A percentile compares a stretch with the other conserved stretches of the same genome.
Conservation (phyloP, 495 filamentous ascomycete species). For the Endocarpon pusillum region DNA sequence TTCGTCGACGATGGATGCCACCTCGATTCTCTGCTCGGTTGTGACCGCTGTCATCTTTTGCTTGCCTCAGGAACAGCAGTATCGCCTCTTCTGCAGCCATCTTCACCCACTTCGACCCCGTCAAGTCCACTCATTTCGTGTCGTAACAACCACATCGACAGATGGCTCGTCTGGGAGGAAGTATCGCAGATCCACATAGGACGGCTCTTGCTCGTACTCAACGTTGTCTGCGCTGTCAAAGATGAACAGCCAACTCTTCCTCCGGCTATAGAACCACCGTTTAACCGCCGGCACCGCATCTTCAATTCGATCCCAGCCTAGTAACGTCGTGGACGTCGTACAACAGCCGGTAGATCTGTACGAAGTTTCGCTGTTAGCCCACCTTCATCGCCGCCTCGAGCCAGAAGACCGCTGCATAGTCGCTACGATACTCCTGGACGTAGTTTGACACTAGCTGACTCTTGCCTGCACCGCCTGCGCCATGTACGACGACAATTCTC, state of each 20-base stretch:
- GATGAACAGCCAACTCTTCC: constrained; percentile 2
- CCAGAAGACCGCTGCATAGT: constrained; percentile 11
- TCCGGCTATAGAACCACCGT: constrained; percentile 2
- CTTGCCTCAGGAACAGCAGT: constrained; percentile 1
- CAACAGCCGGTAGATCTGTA: constrained; percentile 3
- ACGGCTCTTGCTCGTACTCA: no score
- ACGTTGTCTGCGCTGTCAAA: no score
- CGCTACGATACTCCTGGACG: constrained; percentile 4
- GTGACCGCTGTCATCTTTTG: background rate
- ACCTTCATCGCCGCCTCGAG: constrained; percentile 10
- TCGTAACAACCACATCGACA: no score
- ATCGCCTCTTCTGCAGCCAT: background rate
- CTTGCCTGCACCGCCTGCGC: constrained; percentile 12
- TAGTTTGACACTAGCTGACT: constrained; percentile 10
- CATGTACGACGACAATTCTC: constrained; percentile 9
- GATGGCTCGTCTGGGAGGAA: no score
- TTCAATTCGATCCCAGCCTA: constrained; percentile 1
- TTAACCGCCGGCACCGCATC: constrained; percentile 3
- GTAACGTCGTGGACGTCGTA: background rate
- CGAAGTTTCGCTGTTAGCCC: constrained; percentile 5
- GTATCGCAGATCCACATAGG: no score
- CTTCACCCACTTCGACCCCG: background rate
- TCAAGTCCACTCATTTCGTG: constrained; percentile 1
- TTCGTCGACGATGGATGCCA: constrained; percentile 3
- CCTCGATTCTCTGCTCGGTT: no score